Conservation (phyloP, 805 yeast genomes). For the Candida gorgasii region DNA sequence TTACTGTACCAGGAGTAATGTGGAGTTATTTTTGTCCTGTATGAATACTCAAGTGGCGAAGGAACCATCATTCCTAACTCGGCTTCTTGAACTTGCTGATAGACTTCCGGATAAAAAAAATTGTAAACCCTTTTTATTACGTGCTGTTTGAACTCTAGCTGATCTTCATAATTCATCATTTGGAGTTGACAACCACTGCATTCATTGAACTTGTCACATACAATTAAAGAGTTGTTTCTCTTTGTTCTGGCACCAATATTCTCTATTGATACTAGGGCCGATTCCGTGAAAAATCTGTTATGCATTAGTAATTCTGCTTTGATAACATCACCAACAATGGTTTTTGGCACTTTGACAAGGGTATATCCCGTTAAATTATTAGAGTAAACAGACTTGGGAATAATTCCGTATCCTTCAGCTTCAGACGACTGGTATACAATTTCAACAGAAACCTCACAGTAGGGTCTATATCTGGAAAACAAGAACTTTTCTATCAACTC, state of each 20-base stretch:
- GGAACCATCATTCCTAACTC: constrained; percentile 29
- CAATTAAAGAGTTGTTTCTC: constrained; percentile 27
- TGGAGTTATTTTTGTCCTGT: constrained; percentile 45
- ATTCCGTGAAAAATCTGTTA: constrained; percentile 32
- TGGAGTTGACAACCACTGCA: constrained; percentile 48
- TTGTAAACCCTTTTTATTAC: constrained; percentile 35
- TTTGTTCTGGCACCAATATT: constrained; percentile 8
- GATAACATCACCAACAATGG: constrained; percentile 40
- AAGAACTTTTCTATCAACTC: constrained; percentile 25
- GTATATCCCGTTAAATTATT: constrained; percentile 15
- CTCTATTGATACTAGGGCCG: constrained; percentile 22
- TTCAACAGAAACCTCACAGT: constrained; percentile 16
- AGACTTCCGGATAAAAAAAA: constrained; percentile 32
- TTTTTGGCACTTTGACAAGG: constrained; percentile 37
- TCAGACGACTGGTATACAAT: constrained; percentile 31
- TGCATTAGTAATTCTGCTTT: constrained; percentile 30
- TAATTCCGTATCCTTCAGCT: constrained; percentile 39
- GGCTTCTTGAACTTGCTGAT: constrained; percentile 5
- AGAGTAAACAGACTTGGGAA: constrained; percentile 20
- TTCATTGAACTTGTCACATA: constrained; percentile 35
- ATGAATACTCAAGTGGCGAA: constrained; percentile 40
- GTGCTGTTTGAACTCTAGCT: constrained; percentile 31
- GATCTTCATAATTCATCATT: constrained; percentile 40
- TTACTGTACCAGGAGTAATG: constrained; percentile 28
- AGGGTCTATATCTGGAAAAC: constrained; percentile 24